Evolutionary conservation across 139 green algal species (phyloP), one percentile per base, ranked within the genome.

Genomic region (Chlorella vulgaris): DNA sequence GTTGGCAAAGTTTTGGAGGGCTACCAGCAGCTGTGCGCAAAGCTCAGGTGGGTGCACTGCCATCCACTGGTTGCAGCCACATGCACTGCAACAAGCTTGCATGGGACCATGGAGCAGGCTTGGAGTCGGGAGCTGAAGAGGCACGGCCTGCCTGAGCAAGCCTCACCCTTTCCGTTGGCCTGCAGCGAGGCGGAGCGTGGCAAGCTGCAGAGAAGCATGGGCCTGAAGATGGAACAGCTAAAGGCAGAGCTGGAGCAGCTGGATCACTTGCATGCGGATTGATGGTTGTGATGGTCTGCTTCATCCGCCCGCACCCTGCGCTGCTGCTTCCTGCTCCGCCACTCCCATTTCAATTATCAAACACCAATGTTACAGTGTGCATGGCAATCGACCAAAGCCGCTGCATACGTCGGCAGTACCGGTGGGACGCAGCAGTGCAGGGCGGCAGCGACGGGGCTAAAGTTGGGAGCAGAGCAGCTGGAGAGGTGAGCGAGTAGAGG

Each of bases 221-320:
- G 89, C 0, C 67, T 93, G 67, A 93, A 93, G 58, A 93, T 93
- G 86, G 89, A 93, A 76, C 89, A 93, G 76, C 71, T 93, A 3
- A 92, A 91, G 82, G 86, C 50, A 58, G 65, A 83, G 67, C 4
- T 74, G 29, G 55, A 53, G 42, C 53, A 81, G 51, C 8, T 82
- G 35, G 76, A 82, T 24, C 76, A 82, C 76, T 39, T 82, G 62
- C 74, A 81, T 53, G 74, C 63, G 5, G 55, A 65, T 21, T 65
- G 55, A 65, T 21, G 47, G 13, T 24, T 15, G 15, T 10, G 47
- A 15, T 58, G 47, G 10, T 15, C 10, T 65, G 55, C 55, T 21
- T 65, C 5, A 8, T 28, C 55, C 5, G 18, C 55, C 15, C 5
- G 18, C 18, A 31, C 18, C 55, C 55, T 5, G 5, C 55, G 22